Conservation (phyloP, 2,329 filamentous ascomycete species). For the Fusarium lyarnte region DNA sequence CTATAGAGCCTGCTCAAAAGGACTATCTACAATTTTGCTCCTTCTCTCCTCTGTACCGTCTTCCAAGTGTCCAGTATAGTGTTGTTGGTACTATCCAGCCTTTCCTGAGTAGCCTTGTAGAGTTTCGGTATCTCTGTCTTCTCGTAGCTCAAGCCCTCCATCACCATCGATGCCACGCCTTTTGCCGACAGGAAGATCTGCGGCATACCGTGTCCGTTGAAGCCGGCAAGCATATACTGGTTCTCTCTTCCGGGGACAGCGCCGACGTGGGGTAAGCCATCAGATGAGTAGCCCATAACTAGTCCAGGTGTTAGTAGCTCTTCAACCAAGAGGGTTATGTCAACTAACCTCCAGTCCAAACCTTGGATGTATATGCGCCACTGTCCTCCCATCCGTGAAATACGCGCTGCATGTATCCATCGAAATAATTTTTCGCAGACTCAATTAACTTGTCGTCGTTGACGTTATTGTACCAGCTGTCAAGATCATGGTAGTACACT, state of each 20-base stretch:
- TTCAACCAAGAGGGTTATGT: conserved; percentile 5
- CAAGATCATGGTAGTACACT: background rate
- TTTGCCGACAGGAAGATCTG: conserved; percentile 37
- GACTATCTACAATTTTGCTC: background rate
- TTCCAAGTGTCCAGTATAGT: background rate
- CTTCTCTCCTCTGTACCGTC: background rate
- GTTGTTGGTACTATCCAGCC: background rate
- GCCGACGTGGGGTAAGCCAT: conserved; percentile 57
- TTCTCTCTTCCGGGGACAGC: conserved; percentile 47
- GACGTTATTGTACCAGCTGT: background rate
- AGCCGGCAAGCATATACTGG: background rate
- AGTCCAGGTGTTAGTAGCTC: accelerated
- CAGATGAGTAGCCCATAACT: conserved; percentile 56
- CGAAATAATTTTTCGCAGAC: conserved; percentile 48
- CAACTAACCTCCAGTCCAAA: conserved; percentile 45
- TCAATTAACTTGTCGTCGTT: background rate
- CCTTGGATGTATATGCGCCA: conserved; percentile 44
- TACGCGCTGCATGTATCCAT: conserved; percentile 57
- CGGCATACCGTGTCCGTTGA: conserved; percentile 57
- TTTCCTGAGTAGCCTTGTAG: background rate
- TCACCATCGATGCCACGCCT: background rate
- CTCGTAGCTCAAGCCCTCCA: background rate
- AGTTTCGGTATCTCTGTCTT: background rate
- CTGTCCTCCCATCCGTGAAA: conserved; percentile 60
- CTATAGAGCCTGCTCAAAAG: background rate